Percentiles rank a stretch among this genome's conserved stretches.
These are phyloP conservation scores for Malassezia globosa DNA, from an alignment of 1,284 basidiomycete genomes.

Conservation along the genomic window DNA sequence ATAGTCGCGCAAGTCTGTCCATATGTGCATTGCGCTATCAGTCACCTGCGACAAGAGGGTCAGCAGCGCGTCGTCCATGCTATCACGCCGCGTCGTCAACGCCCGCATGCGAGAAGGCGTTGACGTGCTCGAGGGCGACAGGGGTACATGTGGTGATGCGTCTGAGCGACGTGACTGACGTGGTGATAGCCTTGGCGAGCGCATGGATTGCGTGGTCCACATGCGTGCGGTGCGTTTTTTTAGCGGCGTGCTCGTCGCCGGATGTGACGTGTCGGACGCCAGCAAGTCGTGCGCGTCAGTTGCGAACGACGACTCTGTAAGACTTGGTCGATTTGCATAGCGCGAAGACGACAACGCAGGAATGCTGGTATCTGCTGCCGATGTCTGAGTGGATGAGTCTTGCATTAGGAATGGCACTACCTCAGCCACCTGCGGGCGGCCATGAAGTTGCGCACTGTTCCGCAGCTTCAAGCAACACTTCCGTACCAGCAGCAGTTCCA, in stretches of 20 bases:
- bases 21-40: slow-evolving; percentile 25
- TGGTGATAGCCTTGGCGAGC: not conserved
- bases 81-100: not conserved
- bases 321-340: not conserved
- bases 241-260: slow-evolving; percentile 1
- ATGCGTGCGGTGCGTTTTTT: not conserved
- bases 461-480: slow-evolving; percentile 85
- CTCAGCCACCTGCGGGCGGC: slow-evolving; percentile 61
- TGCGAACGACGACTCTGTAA: not conserved
- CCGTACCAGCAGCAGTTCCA: slow-evolving; percentile 73
- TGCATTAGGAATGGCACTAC: slow-evolving; percentile 49
- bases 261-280: not conserved
- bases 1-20: slow-evolving; percentile 31
- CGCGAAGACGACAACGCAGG: not conserved
- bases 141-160: not conserved
- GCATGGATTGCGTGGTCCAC: not conserved
- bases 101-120: not conserved
- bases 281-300: slow-evolving; percentile 5
- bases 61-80: slow-evolving; percentile 29
- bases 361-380: not conserved
- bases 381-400: not conserved
- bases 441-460: slow-evolving; percentile 69
- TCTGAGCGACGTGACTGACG: not conserved
- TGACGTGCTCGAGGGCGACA: not conserved
- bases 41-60: slow-evolving; percentile 32